Percentiles rank a stretch among this genome's conserved stretches.
Conservation (phyloP, 1,284 basidiomycete species). For the Cystobasidium sp. region DNA sequence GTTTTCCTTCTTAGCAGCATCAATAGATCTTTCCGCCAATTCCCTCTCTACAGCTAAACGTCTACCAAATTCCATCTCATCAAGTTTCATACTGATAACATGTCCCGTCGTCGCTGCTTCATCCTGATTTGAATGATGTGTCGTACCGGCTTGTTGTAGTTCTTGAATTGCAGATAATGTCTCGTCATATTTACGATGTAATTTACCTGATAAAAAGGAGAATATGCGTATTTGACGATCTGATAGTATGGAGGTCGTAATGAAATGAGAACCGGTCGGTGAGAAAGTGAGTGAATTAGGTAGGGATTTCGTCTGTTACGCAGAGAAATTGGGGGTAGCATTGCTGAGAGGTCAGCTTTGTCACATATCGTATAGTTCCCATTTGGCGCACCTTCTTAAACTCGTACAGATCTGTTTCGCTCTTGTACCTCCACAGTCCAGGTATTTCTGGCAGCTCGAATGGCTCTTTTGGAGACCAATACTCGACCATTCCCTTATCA, state of each 20-base stretch:
- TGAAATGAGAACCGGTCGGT: slow-evolving; percentile 83
- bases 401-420: slow-evolving; percentile 90
- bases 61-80: slow-evolving; percentile 99
- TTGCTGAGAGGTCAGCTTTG: not conserved
- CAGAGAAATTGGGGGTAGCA: not conserved
- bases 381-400: slow-evolving; percentile 82
- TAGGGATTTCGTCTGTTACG: slow-evolving; percentile 76
- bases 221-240: slow-evolving; percentile 94
- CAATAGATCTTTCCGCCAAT: slow-evolving; percentile 64
- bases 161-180: slow-evolving; percentile 88
- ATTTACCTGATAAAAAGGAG: slow-evolving; percentile 85
- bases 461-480: slow-evolving; percentile 88
- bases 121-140: slow-evolving; percentile 3
- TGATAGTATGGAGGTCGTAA: slow-evolving; percentile 82
- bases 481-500: slow-evolving; percentile 92
- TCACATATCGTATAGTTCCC: not conserved
- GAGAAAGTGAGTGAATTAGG: slow-evolving; percentile 91
- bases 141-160: slow-evolving; percentile 65
- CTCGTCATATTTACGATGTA: slow-evolving; percentile 93
- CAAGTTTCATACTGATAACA: slow-evolving; percentile 84
- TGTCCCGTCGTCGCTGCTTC: not conserved
- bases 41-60: slow-evolving; percentile 90
- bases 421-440: slow-evolving; percentile 88
- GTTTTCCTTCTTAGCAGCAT: slow-evolving; percentile 69
- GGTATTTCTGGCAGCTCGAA: slow-evolving; percentile 79